Base-by-base conservation (phyloP, 2,329 filamentous ascomycete species). In the Penicillium hordei region DNA sequence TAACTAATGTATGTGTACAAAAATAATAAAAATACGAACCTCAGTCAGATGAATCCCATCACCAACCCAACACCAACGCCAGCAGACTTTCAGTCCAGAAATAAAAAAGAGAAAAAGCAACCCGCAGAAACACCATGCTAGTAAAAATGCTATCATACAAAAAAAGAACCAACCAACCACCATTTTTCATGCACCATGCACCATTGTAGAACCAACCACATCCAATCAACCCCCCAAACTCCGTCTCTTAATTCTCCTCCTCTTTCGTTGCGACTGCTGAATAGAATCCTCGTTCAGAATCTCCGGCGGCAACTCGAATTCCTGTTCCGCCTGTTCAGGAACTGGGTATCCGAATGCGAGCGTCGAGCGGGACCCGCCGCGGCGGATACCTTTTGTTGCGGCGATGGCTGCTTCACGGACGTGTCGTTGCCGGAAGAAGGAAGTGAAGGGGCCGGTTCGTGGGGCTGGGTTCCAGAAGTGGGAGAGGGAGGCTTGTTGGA, bases 261-360 rank as follows among this genome's bases (percentile, higher is more conserved):
- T 69, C 57, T 75, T 74, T 33, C 78, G 67, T 50, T 72, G 75
- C 55, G 75, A 75, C 2, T 75, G 70, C 50, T 70, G 67, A 40
- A 80, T 75, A 3, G 75, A 73, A 21, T 79, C 78, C 2, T 74
- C 65, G 0, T 76, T 80, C 10, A 79, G 66, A 8, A 80, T 75
- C 23, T 89, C 88, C 7, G 83, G 79, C 0, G 93, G 90, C 51
- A 96, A 77, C 57, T 85, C 81, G 70, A 97, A 97, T 42, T 96
- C 90, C 33, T 72, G 71, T 70, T 90, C 84, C 5, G 79, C 72
- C 57, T 89, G 78, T 15, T 96, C 90, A 0, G 93, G 93, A 21
- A 97, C 75, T 0, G 89, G 83, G 27, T 88, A 84, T 0, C 93
- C 93, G 83, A 94, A 97, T 4, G 93, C 93, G 48, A 89, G 80